Evolutionary conservation across 306 rosid genomes (phyloP), one percentile per base, ranked within the genome.

Genomic region (Oxytropis ochrocephala): DNA sequence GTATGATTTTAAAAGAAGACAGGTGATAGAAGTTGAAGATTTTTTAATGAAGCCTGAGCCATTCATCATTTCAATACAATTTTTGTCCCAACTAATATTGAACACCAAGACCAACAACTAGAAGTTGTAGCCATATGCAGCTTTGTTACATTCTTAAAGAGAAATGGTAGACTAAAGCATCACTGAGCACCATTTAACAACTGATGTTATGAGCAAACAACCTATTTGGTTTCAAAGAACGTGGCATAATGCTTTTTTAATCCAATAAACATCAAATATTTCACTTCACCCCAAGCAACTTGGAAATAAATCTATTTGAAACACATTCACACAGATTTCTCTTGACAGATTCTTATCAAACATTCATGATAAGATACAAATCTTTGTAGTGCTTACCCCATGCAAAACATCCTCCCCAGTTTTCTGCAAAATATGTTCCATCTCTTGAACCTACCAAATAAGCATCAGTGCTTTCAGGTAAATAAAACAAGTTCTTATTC

Each of bases 351-450:
- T 75, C 11, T 21, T 21, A 36, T 33, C 16, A 58, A 59, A 69
- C 35, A 18, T 69, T 39, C 27, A 66, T 19, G 14, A 66, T 24
- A 44, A 50, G 63, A 47, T 33, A 66, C 24, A 68, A 54, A 54
- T 17, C n/a, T 13, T 21, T 43, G 59, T 9, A 56, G 42, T 29
- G 64, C 91, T 88, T 80, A 94, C 98, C 89, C 89, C 92, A 8
- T 91, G 89, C 78, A 90, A 82, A 79, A 86, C 17, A 43, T 88
- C 85, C 85, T 85, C 92, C 64, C 88, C 96, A 67, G 61, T 95
- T 78, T 85, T 87, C 83, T 79, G 72, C 75, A 94, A 59, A 72
- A 94, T 82, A 0, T 10, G 71, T 60, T 84, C 98, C 98, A 90
- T 90, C 75, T 85, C 98, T 74, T 85, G 84, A 60, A 87, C 97